Evolutionary conservation across 495 filamentous ascomycete genomes (phyloP), one percentile per base, ranked within the genome.

Genomic region (Podospora appendiculata): DNA sequence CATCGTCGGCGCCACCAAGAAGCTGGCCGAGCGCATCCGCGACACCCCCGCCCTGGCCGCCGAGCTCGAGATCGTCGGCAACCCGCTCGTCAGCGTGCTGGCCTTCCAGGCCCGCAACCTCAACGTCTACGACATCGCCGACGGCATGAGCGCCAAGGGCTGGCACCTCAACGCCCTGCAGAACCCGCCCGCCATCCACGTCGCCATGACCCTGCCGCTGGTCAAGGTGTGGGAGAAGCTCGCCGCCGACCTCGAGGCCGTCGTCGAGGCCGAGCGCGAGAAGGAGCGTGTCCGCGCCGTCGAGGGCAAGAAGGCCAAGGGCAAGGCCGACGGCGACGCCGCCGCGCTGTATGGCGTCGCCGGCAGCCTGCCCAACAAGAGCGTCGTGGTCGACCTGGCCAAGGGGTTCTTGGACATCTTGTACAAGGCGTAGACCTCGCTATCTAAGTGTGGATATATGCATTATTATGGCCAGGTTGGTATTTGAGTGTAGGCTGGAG

Each of bases 91-190:
- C 45, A 89, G 83, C 52, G 92, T 97, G 14, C 79, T 99, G 7
- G 89, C 94, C 8, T 96, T 97, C 74, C 77, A 80, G 32, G 87
- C 87, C 40, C 79, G 80, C 53, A 81, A 78, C 6, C 76, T 98
- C 32, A 83, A 93, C 64, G 82, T 88, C 36, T 95, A 94, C 63
- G 90, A 97, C 56, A 79, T 95, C 50, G 89, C 89, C 19, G 89
- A 95, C 72, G 85, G 77, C 51, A 85, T 99, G 83, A 79, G 76
- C 44, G 75, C 74, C 3, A 81, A 82, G 58, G 93, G 93, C 18
- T 99, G 93, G 93, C 93, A 97, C 69, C 77, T 99, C 45, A 99
- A 96, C 61, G 89, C 92, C 7, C 75, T 97, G 48, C 93, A 99
- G 64, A 82, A 81, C 47, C 93, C 93, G 8, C 81, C 94, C 0